Percentiles rank a stretch among this genome's conserved stretches.
Evolutionary conservation across 768 basidiomycete genomes (phyloP).

Genomic region (Mycena pura): DNA sequence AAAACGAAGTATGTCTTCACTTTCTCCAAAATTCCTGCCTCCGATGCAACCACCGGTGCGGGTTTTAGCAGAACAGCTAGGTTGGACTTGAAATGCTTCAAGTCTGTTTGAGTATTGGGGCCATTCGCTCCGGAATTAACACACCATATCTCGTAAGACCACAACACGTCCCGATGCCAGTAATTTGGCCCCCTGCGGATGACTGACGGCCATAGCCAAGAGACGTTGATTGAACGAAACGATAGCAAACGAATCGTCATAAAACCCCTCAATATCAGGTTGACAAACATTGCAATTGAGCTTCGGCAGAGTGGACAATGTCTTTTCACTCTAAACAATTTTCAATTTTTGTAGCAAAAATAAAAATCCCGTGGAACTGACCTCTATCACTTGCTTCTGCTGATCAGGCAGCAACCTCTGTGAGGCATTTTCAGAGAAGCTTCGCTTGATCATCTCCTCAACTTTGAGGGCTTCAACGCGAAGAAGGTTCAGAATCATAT

Average conservation of each 20-base stretch:
- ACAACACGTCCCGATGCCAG: conserved; percentile 81
- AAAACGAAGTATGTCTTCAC: conserved; percentile 70
- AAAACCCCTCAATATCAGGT: conserved; percentile 77
- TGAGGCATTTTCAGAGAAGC: conserved; percentile 97
- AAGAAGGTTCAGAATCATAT: conserved; percentile 97
- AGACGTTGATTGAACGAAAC: conserved; percentile 68
- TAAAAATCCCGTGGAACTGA: conserved; percentile 39
- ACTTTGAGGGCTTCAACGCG: conserved; percentile 95
- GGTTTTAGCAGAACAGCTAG: conserved; percentile 75
- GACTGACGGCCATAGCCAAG: conserved; percentile 61
- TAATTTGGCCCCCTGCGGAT: conserved; percentile 71
- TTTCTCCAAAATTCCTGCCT: conserved; percentile 53
- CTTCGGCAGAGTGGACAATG: conserved; percentile 64
- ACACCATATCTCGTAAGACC: conserved; percentile 80
- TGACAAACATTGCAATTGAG: conserved; percentile 73
- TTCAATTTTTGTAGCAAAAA: conserved; percentile 11
- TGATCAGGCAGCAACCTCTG: conserved; percentile 93
- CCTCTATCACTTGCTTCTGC: conserved; percentile 86
- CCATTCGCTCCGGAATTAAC: conserved; percentile 28
- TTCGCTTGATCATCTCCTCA: conserved; percentile 99
- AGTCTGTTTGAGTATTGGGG: neutral
- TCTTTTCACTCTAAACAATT: conserved; percentile 69
- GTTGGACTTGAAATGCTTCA: conserved; percentile 76
- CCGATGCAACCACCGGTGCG: conserved; percentile 54
- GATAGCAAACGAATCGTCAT: conserved; percentile 72